Conservation (phyloP, 768 basidiomycete species). For the Mrakia blollopis region DNA sequence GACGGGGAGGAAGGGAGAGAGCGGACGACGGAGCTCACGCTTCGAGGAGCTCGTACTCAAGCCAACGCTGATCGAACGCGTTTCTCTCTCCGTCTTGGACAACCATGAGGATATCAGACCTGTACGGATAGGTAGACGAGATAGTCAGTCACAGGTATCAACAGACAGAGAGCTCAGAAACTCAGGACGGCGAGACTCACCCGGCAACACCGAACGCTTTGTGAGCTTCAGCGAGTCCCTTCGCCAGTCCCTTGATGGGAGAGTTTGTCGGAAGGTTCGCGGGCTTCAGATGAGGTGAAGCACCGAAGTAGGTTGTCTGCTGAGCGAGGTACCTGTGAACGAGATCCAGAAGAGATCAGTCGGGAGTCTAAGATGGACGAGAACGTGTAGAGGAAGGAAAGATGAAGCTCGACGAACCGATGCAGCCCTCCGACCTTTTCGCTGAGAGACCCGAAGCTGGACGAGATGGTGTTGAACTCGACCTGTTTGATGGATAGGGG, state of each 20-base stretch:
- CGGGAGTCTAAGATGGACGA: not conserved
- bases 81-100: constrained; percentile 84
- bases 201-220: constrained; percentile 52
- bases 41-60: constrained; percentile 82
- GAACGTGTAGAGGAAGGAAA: not conserved
- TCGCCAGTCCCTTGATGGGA: constrained; percentile 62
- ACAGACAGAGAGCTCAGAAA: not conserved
- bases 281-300: constrained; percentile 42
- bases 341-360: not conserved
- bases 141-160: no score
- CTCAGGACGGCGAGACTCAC: constrained; percentile 45
- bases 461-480: constrained; percentile 95
- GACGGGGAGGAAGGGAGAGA: not conserved
- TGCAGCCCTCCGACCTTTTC: constrained; percentile 62
- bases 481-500: constrained; percentile 72
- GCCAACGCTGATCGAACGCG: constrained; percentile 83
- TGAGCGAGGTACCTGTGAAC: constrained; percentile 60
- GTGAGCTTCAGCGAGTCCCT: constrained; percentile 76
- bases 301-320: constrained; percentile 62
- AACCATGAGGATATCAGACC: constrained; percentile 66
- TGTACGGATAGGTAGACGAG: not conserved
- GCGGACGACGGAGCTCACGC: constrained; percentile 52
- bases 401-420: constrained; percentile 51
- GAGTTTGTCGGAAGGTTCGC: constrained; percentile 68
- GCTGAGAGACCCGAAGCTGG: constrained; percentile 74